Percentiles rank a stretch among this genome's conserved stretches.
Conservation (phyloP, 2,329 filamentous ascomycete species). For the Phyllosticta paracitricarpa region DNA sequence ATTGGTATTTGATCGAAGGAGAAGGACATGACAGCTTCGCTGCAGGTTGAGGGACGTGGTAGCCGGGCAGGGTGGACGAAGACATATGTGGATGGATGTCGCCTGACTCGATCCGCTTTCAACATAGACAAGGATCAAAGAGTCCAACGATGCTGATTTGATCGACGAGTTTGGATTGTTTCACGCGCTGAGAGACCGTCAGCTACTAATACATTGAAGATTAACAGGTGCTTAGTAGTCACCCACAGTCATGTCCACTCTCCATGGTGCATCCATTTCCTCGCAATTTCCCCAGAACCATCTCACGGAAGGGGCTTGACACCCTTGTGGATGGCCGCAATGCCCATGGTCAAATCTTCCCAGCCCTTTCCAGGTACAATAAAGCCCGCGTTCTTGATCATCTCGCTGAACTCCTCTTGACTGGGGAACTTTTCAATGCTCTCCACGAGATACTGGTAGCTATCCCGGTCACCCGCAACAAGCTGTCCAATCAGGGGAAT, state of each 20-base stretch:
- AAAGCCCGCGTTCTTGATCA: constrained; percentile 81
- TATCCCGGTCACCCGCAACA: constrained; percentile 86
- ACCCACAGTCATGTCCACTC: background rate
- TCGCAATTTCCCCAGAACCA: background rate
- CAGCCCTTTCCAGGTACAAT: constrained; percentile 61
- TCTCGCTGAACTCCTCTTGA: constrained; percentile 71
- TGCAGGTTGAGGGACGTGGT: too few species aligned
- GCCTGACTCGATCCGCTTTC: too few species aligned
- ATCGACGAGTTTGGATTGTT: background rate
- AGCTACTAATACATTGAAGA: background rate
- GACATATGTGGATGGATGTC: too few species aligned
- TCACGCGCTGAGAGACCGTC: background rate
- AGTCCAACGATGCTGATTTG: too few species aligned
- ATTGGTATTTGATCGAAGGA: too few species aligned
- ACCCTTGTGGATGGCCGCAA: constrained; percentile 93
- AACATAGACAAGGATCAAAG: too few species aligned
- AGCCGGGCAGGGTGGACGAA: too few species aligned
- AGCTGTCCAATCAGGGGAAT: constrained; percentile 94
- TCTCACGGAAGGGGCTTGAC: constrained; percentile 55
- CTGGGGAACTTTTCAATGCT: constrained; percentile 89
- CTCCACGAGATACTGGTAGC: constrained; percentile 97
- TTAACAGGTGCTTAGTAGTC: background rate
- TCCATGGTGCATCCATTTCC: background rate
- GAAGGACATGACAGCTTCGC: too few species aligned
- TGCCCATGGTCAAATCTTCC: constrained; percentile 83